phyloP scores from a whole-genome alignment of 2,329 filamentous ascomycete species.

The Diaporthe helianthi region DNA sequence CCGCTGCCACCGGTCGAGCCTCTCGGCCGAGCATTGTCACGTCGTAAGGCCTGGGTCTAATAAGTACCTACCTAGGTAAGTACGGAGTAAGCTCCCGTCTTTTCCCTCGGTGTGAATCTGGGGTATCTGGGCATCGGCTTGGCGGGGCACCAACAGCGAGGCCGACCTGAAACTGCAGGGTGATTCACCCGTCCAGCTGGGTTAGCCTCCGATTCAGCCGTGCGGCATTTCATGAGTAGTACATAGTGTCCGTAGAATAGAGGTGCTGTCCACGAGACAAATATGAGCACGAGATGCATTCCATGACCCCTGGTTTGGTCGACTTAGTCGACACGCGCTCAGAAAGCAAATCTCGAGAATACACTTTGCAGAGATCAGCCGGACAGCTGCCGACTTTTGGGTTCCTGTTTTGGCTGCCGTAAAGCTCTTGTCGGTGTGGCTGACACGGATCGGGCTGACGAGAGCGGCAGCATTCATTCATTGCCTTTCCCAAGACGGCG shows the following conservation, averaged over 20 bases:
- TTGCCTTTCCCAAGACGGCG: not conserved
- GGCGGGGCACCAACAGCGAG: not conserved
- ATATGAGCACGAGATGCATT: constrained; percentile 9
- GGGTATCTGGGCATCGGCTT: not conserved
- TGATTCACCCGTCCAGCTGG: not conserved
- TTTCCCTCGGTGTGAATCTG: not conserved
- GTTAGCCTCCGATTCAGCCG: constrained; percentile 6
- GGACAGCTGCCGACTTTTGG: not conserved
- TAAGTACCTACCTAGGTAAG: too few species aligned
- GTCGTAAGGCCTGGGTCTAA: not conserved
- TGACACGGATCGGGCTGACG: constrained; percentile 17
- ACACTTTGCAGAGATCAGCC: constrained; percentile 9
- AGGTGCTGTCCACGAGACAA: not conserved
- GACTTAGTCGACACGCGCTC: not conserved
- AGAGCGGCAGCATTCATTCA: not conserved
- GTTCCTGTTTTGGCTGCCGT: constrained; percentile 14
- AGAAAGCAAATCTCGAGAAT: not conserved
- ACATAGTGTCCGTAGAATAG: not conserved
- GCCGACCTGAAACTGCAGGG: not conserved
- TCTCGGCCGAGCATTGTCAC: constrained; percentile 14
- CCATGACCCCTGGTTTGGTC: not conserved
- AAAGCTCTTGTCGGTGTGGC: constrained; percentile 14
- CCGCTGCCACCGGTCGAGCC: constrained; percentile 10
- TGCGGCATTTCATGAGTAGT: not conserved
- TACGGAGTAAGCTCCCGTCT: constrained; percentile 11